Evolutionary conservation across 2,329 filamentous ascomycete genomes (phyloP).

Genomic region (Ophiostoma quercus): DNA sequence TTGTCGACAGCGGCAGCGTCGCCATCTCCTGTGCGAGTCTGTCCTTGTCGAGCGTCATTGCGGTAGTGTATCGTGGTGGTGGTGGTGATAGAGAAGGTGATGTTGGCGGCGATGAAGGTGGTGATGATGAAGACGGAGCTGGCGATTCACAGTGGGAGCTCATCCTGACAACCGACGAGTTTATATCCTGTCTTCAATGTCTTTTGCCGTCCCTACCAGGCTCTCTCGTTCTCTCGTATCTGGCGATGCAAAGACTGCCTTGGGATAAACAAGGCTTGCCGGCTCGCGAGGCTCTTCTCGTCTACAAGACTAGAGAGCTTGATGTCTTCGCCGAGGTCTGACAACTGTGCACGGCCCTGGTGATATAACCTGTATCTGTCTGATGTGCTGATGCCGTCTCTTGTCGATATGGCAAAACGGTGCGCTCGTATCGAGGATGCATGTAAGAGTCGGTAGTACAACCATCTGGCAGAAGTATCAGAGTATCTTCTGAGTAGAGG

Average conservation of each 20-base stretch:
- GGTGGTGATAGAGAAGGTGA: background rate
- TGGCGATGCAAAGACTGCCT: background rate
- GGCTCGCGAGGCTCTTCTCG: background rate
- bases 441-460: background rate
- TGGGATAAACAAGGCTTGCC: background rate
- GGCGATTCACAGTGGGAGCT: background rate
- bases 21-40: constrained; percentile 26
- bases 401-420: background rate
- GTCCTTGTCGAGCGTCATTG: constrained; percentile 26
- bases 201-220: too few species aligned
- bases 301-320: background rate
- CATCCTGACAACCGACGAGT: background rate
- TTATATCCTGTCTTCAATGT: too few species aligned
- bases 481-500: too few species aligned
- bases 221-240: background rate
- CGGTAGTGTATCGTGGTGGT: background rate
- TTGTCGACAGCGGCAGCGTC: constrained; percentile 23
- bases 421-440: background rate
- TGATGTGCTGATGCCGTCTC: background rate
- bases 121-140: background rate
- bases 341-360: background rate
- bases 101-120: background rate
- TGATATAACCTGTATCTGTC: background rate
- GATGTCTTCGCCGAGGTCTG: background rate
- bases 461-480: too few species aligned